Percentiles rank a stretch among this genome's conserved stretches.
These are phyloP conservation scores for Trametopsis cervina DNA, from an alignment of 768 basidiomycete species.

Conservation along the genomic window DNA sequence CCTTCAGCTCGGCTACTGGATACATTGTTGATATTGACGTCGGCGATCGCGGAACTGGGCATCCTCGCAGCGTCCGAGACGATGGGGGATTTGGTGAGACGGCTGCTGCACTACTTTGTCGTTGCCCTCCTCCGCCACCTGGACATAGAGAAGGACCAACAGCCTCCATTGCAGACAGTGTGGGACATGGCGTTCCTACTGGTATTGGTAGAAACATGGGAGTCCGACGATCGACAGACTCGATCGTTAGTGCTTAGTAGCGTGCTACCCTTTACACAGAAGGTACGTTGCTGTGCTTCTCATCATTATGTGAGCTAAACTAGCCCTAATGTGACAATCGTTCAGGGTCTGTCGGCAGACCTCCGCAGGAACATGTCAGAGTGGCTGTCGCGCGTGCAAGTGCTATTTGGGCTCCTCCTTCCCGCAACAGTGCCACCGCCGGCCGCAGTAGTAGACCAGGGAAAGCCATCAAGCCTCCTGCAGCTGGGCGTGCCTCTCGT, in stretches of 20 bases:
- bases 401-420: slow-evolving; percentile 53
- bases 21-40: not conserved
- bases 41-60: not conserved
- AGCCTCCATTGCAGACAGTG: not conserved
- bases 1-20: not conserved
- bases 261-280: not conserved
- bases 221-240: not conserved
- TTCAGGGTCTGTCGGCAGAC: not conserved
- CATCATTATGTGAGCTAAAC: no score
- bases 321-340: no score
- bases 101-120: not conserved
- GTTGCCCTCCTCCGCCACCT: not conserved
- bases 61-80: not conserved
- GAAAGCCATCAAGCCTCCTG: slow-evolving; percentile 33
- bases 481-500: slow-evolving; percentile 44
- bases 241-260: not conserved
- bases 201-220: not conserved
- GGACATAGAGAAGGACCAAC: not conserved
- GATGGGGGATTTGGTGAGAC: not conserved
- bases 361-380: slow-evolving; percentile 23
- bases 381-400: slow-evolving; percentile 50
- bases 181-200: not conserved
- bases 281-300: not conserved
- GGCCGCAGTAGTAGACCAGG: slow-evolving; percentile 16
- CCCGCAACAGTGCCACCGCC: slow-evolving; percentile 26